Base-by-base conservation (phyloP, 1,284 basidiomycete genomes). In the Ganoderma sinense region DNA sequence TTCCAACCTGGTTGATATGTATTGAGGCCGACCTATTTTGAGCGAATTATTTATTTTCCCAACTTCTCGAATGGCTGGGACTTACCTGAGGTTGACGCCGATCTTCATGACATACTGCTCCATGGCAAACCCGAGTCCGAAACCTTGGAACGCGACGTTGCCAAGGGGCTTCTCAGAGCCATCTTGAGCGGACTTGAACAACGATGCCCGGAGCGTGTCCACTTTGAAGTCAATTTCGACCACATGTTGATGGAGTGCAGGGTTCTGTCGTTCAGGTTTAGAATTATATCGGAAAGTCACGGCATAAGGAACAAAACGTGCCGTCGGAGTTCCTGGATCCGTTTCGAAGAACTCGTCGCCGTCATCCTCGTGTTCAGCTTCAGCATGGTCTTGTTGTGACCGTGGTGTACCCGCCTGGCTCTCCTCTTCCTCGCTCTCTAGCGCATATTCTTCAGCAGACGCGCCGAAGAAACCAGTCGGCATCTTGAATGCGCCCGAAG, bases 151-250 rank as follows among this genome's bases (percentile, higher is more conserved):
- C 4, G 89, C 86, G 11, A 97, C 89, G 76, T 95, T 89, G 10
- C 96, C 97, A 16, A 99, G 83, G 6, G 87, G 84, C 69, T 86
- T 89, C 73, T 98, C 96, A 2, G 82, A 78, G 36, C 88, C 89
- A 64, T 89, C 85, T 43, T 83, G 79, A 53, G 82, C 83, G 2
- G 91, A 89, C 73, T 94, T 95, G 77, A 88, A 96, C 65, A 99
- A 85, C 4, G 93, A 91, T 0, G 93, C 96, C 66, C 93, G 88
- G n/a, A 99, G 85, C 66, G 89, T 89, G 68, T 97, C 95, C 48
- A 99, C 98, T 45, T 91, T 86, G 82, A 99, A 99, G 63, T 93
- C 86, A 73, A 99, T 86, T 81, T 98, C 95, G 75, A 99, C 96
- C 1, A 89, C 87, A 76, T 94, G 93, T 78, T 99, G 98, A 74